Base-by-base conservation (phyloP, 2,329 filamentous ascomycete genomes). In the Thielaviopsis euricoi region DNA sequence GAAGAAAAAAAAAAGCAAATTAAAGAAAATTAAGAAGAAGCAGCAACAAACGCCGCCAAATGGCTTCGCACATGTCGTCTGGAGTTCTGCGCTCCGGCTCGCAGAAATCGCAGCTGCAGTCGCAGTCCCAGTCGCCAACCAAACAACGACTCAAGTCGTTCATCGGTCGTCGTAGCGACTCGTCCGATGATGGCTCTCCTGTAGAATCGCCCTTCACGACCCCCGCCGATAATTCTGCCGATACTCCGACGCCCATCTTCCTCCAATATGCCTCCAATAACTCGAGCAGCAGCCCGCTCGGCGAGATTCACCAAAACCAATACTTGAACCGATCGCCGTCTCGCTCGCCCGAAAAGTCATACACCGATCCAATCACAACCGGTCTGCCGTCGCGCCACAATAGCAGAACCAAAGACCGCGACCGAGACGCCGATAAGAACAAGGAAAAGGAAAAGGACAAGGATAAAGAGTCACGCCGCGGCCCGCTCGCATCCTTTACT, bases 351-450 rank as follows among this genome's bases (percentile, higher is more conserved):
- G 50, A 57, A 29, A 53, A 57, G 29, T 55, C 29, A n/a, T 55
- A 55, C 17, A 57, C 55, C 15, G 56, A 51, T 15, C 19, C 52
- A 12, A 48, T 21, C 21, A 26, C 50, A 48, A 21, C 33, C 37
- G 37, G 37, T 13, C 37, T 40, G 10, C 37, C 46, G 17, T 33
- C 29, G 43, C 43, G 33, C 25, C 43, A 43, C 46, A 19, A 49
- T 29, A 53, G 13, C 46, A 33, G 19, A 46, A 46, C 13, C 13
- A 60, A 55, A 49, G 58, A 60, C 17, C 58, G 66, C 23, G 64
- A 64, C 48, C 73, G 69, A 62, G 74, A 74, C 55, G 53, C 63
- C 49, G 62, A 66, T 60, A 74, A 48, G 53, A 56, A 37, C 4
- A 19, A 19, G 49, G 46, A 19, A n/a, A 21, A 22, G 21, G 25